Base-by-base conservation (phyloP, 2,329 filamentous ascomycete species). In the Pestalotiopsis sp. region DNA sequence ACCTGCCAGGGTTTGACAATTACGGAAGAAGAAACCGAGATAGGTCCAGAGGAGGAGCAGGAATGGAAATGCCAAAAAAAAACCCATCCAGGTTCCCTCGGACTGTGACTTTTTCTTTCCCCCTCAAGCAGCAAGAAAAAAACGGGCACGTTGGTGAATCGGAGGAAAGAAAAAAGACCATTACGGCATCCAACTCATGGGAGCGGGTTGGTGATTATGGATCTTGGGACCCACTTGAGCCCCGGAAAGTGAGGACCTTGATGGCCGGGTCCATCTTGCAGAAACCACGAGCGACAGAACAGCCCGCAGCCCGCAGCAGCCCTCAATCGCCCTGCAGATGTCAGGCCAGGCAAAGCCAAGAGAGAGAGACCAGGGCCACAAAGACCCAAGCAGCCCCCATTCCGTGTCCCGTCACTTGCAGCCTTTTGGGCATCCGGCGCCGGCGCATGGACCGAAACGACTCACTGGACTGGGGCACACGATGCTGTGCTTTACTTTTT, bases 181-280 rank as follows among this genome's bases (percentile, higher is more conserved):
- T 20, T 20, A 38, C 26, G 24, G 58, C 24, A 20, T 39, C 35
- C 24, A 61, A 14, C 58, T 61, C 58, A 61, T 61, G 58, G 58
- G 58, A 22, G 24, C 44, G 44, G 44, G 44, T 52, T 52, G 44
- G 44, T 52, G 56, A 61, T 38, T 61, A 61, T 61, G 58, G 58
- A 39, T 40, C 58, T n/a, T 39, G 7, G 24, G 24, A 61, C 58
- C 30, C 58, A 61, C n/a, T 35, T 39, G 24, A 26, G 58, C 17
- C 30, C 58, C 14, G 52, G 58, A 40, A 35, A 20, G 17, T 63
- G 60, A 63, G 60, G 38, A 63, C 60, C 60, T 63, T 63, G 60
- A 63, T 63, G 60, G 60, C 60, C 60, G 39, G 20, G 14, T 14
- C 24, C 17, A n/a, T 44, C 17, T 14, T 58, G 56, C 56, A 58